Conservation (phyloP, 2,329 filamentous ascomycete species). For the Colletotrichum phormii region DNA sequence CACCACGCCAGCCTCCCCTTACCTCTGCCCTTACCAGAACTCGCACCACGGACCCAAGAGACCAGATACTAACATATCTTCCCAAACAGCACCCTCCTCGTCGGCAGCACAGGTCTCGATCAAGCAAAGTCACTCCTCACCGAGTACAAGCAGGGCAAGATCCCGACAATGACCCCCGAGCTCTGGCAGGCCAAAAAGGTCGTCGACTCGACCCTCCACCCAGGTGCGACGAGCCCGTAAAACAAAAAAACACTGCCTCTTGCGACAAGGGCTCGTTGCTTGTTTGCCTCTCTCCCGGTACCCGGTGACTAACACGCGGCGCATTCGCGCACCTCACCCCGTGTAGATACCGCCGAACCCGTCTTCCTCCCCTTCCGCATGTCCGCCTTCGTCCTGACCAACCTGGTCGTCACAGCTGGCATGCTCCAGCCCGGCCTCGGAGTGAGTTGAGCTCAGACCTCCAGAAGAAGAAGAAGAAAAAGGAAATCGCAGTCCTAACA, state of each 20-base stretch:
- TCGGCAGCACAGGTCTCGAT: conserved; percentile 82
- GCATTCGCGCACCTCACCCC: conserved; percentile 28
- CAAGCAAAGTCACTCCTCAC: conserved; percentile 85
- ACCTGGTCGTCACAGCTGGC: conserved; percentile 92
- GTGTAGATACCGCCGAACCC: conserved; percentile 86
- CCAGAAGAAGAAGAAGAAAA: not conserved
- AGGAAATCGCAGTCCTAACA: conserved; percentile 28
- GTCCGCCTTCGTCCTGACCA: conserved; percentile 94
- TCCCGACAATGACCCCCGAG: conserved; percentile 85
- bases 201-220: conserved; percentile 95
- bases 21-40: not conserved
- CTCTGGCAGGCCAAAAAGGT: conserved; percentile 97
- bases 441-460: conserved; percentile 55
- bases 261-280: not conserved
- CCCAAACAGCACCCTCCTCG: conserved; percentile 80
- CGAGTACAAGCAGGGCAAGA: conserved; percentile 87
- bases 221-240: conserved; percentile 69
- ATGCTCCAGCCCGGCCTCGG: conserved; percentile 93
- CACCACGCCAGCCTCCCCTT: not conserved
- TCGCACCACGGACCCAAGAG: not conserved
- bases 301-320: conserved; percentile 23
- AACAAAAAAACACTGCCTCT: not conserved
- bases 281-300: not conserved
- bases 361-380: conserved; percentile 97
- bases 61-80: conserved; percentile 5